Evolutionary conservation across 2,329 filamentous ascomycete genomes (phyloP).

Genomic region (Nakataea oryzae): DNA sequence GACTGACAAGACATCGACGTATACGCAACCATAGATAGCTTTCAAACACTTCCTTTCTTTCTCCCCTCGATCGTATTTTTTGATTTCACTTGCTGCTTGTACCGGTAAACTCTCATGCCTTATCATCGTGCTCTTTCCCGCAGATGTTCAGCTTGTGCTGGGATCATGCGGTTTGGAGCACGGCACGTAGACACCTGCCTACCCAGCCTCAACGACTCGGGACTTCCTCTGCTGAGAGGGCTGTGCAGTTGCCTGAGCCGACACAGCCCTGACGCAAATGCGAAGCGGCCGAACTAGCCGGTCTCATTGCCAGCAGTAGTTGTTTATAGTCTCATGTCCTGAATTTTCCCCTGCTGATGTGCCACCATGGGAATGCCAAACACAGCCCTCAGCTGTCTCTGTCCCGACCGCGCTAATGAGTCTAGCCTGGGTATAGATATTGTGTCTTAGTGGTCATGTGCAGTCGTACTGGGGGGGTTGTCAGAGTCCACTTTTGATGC

Average conservation of each 20-base stretch:
- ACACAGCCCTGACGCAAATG: not conserved
- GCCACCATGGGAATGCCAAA: not conserved
- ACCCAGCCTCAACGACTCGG: too few relatives aligned
- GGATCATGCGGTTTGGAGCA: too few relatives aligned
- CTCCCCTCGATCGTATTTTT: too few relatives aligned
- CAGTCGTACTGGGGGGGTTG: not conserved
- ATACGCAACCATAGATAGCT: not conserved
- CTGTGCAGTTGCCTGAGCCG: too few relatives aligned
- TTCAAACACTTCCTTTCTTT: not conserved
- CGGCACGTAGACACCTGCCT: too few relatives aligned
- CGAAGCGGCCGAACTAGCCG: not conserved
- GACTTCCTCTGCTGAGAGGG: not conserved
- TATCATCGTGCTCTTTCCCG: too few relatives aligned
- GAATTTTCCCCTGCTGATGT: not conserved
- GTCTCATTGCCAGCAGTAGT: too few relatives aligned
- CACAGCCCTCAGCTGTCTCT: too few relatives aligned
- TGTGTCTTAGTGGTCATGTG: not conserved
- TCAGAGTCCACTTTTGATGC: not conserved
- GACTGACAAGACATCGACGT: not conserved
- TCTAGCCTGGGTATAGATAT: not conserved
- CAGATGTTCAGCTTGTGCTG: too few relatives aligned
- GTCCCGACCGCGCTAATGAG: not conserved
- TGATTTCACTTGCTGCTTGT: not conserved
- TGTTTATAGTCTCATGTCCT: too few relatives aligned
- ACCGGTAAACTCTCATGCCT: too few relatives aligned